Base-by-base conservation (phyloP, 2,329 filamentous ascomycete genomes). In the Aspergillus transmontanensis region DNA sequence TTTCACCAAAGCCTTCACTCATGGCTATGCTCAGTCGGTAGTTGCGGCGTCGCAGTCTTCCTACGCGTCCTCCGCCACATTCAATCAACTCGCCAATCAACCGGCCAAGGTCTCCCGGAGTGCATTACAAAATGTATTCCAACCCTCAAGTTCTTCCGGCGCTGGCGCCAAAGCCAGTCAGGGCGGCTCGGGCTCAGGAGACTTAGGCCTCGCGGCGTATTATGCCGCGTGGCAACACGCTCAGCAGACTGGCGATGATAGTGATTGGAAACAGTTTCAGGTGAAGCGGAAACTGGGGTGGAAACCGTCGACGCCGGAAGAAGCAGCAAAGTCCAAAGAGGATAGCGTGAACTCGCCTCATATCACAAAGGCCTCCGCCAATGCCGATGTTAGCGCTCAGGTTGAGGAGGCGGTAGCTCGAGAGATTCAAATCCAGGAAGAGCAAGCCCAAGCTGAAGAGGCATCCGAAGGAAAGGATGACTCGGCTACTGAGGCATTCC, bases 21-120 rank as follows among this genome's bases (percentile, higher is more conserved):
- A 98, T 87, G 94, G 94, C 82, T 98, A 97, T 87, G 94, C 94
- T 73, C 94, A 98, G 80, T 97, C 94, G 68, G 90, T 98, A 82
- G 93, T 99, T 82, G 95, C 95, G 76, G 94, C 93, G 74, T 93
- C 93, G 68, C 93, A 97, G 86, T 89, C 90, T 83, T 86, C 87
- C 85, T 86, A 93, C 89, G 85, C 89, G 83, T 77, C 93, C 48
- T 84, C 86, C 67, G 84, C 85, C 70, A 85, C 84, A 61, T 80
- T 87, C 63, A 84, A 83, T 66, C 80, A 84, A 48, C 81, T 88
- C 72, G 78, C 82, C 63, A 80, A 78, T 63, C 81, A 83, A 60
- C 79, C 82, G 62, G 80, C 79, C 66, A 83, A 85, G 72, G 82
- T 84, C 73, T 81, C 81, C 60, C 80, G 83, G 54, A 81, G 80